A percentile compares a stretch with the other conserved stretches of the same genome.
Evolutionary conservation across 108 stramenopile genomes (phyloP).

Genomic region (Fragilariopsis cylindrus): DNA sequence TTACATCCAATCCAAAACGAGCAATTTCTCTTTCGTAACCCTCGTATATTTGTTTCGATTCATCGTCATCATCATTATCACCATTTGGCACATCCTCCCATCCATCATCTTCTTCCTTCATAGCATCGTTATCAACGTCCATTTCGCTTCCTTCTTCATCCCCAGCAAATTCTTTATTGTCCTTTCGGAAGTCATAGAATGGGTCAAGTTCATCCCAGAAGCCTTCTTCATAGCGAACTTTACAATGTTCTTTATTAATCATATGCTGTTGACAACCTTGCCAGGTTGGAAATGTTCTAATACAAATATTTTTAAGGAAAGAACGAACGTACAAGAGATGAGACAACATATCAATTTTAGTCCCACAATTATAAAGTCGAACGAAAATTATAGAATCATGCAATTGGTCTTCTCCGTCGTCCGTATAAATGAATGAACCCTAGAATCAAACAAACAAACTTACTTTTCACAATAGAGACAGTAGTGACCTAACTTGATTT

Average conservation of each 20-base stretch:
- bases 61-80: constrained; percentile 54
- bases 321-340: background rate
- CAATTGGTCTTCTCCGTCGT: no score
- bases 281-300: constrained; percentile 55
- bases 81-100: constrained; percentile 61
- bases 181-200: constrained; percentile 92
- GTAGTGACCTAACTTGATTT: constrained; percentile 89
- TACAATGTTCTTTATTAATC: constrained; percentile 84
- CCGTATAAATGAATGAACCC: background rate
- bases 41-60: constrained; percentile 62
- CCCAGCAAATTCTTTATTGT: constrained; percentile 59
- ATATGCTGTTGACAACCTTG: constrained; percentile 85
- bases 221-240: constrained; percentile 88
- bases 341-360: background rate
- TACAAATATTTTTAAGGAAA: background rate
- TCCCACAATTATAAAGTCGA: background rate
- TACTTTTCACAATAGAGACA: constrained; percentile 92
- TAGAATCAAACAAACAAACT: background rate
- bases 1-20: constrained; percentile 82
- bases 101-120: constrained; percentile 55
- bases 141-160: constrained; percentile 29
- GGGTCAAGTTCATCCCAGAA: constrained; percentile 93
- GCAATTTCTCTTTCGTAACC: constrained; percentile 80
- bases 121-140: constrained; percentile 40
- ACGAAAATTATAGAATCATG: background rate